Conservation (phyloP, 1,284 basidiomycete genomes). For the Athelia psychrophila region DNA sequence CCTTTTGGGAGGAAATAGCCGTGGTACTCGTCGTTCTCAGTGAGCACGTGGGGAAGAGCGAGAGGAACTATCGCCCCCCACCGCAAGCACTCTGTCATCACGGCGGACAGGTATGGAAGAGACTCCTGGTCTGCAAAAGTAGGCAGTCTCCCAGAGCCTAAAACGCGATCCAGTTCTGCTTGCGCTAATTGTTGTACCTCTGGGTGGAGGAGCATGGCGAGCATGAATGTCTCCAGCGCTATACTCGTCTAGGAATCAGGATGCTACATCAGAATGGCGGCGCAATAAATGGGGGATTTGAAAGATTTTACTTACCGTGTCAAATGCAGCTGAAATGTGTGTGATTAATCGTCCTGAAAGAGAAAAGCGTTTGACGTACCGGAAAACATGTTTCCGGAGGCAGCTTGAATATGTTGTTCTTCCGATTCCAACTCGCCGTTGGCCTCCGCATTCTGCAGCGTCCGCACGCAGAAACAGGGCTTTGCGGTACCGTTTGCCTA, state of each 20-base stretch:
- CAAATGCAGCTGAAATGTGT: constrained; percentile 17
- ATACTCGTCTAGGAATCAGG: constrained; percentile 33
- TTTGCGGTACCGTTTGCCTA: neutral
- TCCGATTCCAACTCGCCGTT: neutral
- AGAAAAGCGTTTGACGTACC: neutral
- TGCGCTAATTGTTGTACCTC: constrained; percentile 17
- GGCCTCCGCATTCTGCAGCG: constrained; percentile 1
- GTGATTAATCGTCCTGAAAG: neutral
- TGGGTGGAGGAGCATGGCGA: constrained; percentile 19
- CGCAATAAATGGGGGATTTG: neutral
- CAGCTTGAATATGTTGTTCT: constrained; percentile 14
- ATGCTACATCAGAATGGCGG: neutral
- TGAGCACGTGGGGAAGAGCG: constrained; percentile 1
- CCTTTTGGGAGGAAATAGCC: constrained; percentile 13
- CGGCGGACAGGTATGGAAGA: constrained; percentile 16
- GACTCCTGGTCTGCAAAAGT: constrained; percentile 13
- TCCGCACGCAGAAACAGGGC: too few species aligned
- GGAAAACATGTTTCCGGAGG: constrained; percentile 17
- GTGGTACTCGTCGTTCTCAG: constrained; percentile 9
- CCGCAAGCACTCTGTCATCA: constrained; percentile 25
- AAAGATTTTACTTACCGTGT: constrained; percentile 14
- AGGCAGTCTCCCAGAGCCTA: constrained; percentile 15
- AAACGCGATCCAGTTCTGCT: constrained; percentile 15
- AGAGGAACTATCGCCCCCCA: neutral
- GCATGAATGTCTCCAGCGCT: constrained; percentile 32